Conservation (phyloP, 306 rosid species). For the Amphicarpaea edgeworthii region DNA sequence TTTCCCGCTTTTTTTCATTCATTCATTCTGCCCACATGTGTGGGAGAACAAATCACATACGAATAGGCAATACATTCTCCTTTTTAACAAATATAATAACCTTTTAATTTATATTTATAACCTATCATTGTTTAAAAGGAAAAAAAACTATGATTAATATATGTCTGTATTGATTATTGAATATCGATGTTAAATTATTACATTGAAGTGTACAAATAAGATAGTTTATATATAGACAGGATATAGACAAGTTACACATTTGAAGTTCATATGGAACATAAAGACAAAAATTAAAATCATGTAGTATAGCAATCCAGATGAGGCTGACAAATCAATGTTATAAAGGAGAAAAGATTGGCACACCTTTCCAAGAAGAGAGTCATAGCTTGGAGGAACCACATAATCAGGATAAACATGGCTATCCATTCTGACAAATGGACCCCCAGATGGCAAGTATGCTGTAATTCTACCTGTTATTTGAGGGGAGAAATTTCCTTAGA, state of each 20-base stretch:
- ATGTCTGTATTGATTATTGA: background rate
- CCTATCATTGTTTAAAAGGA: conserved; percentile 25
- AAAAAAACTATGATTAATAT: background rate
- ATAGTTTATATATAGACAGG: background rate
- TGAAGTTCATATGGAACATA: conserved; percentile 31
- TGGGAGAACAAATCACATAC: conserved; percentile 18
- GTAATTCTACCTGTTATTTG: conserved; percentile 89
- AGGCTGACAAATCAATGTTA: conserved; percentile 22
- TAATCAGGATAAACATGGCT: conserved; percentile 97
- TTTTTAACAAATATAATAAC: background rate
- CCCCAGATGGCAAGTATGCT: conserved; percentile 95
- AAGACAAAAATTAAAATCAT: conserved; percentile 12
- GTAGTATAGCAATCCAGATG: conserved; percentile 32
- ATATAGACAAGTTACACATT: conserved; percentile 13
- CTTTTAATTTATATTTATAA: conserved; percentile 8
- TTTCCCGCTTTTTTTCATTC: background rate
- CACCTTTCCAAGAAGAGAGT: conserved; percentile 97
- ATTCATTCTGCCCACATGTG: conserved; percentile 19
- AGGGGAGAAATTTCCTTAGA: conserved; percentile 32
- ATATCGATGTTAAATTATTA: background rate
- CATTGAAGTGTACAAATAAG: background rate
- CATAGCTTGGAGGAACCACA: conserved; percentile 98
- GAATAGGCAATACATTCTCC: conserved; percentile 9
- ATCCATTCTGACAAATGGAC: conserved; percentile 99
- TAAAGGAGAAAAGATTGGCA: conserved; percentile 28